Percentiles rank a stretch among this genome's conserved stretches.
Conservation (phyloP, 768 basidiomycete species). For the Infundibulicybe gibba region DNA sequence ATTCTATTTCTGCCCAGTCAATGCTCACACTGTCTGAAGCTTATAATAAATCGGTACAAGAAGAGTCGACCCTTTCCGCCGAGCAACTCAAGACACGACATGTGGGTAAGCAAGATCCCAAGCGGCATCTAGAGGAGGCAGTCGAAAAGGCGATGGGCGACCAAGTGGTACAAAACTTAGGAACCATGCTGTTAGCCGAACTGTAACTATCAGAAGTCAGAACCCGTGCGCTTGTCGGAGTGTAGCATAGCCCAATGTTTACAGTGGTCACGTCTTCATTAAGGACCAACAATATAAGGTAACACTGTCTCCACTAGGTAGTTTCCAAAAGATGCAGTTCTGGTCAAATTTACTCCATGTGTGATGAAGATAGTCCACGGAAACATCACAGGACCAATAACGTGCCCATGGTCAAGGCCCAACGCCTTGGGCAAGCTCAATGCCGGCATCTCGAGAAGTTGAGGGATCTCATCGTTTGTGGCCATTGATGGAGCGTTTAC, state of each 20-base stretch:
- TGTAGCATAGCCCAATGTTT: constrained; percentile 9
- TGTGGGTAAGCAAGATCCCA: constrained; percentile 97
- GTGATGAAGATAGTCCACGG: not conserved
- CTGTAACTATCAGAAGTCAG: constrained; percentile 38
- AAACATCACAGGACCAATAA: constrained; percentile 30
- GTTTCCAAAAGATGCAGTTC: not conserved
- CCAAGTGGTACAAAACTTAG: constrained; percentile 93
- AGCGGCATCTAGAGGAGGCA: constrained; percentile 94
- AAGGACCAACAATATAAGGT: not conserved
- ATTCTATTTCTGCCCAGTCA: constrained; percentile 44
- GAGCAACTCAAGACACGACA: constrained; percentile 97
- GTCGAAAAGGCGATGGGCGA: constrained; percentile 98
- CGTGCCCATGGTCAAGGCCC: constrained; percentile 13
- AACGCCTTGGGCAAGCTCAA: no score
- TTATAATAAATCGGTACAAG: constrained; percentile 98
- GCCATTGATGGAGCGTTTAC: no score
- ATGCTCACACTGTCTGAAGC: constrained; percentile 92
- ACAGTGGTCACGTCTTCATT: not conserved
- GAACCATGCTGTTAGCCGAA: constrained; percentile 93
- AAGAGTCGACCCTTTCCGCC: constrained; percentile 90
- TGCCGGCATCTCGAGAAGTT: no score
- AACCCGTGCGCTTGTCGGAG: constrained; percentile 5
- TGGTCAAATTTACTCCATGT: not conserved
- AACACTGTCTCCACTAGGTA: constrained; percentile 1
- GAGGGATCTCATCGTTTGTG: no score